A percentile compares a stretch with the other conserved stretches of the same genome.
Conservation (phyloP, 1,284 basidiomycete species). For the Rhodotorula sp. region DNA sequence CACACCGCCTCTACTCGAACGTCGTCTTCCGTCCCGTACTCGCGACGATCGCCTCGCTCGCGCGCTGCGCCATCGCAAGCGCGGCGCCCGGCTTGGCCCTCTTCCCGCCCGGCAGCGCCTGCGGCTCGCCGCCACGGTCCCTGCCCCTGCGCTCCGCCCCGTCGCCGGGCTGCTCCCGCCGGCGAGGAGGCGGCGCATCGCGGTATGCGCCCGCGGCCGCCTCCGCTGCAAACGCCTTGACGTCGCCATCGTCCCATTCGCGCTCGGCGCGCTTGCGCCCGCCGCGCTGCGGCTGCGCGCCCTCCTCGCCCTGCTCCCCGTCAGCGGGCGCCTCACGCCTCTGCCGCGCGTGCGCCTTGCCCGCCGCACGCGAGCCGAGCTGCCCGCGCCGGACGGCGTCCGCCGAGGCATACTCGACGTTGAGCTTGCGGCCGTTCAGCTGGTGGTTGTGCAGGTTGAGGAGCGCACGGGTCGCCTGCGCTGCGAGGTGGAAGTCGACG, state of each 20-base stretch:
- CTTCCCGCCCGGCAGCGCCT: constrained; percentile 30
- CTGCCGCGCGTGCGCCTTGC: constrained; percentile 25
- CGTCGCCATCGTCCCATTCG: constrained; percentile 34
- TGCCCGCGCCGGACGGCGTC: constrained; percentile 75
- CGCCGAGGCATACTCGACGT: constrained; percentile 82
- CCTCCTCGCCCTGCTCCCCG: constrained; percentile 47
- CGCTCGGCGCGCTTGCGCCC: constrained; percentile 45
- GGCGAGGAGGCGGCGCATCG: constrained; percentile 30
- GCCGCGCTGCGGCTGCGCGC: constrained; percentile 44
- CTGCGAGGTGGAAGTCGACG: constrained; percentile 79
- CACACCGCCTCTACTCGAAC: constrained; percentile 56
- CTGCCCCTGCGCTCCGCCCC: constrained; percentile 38
- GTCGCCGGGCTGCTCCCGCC: constrained; percentile 34
- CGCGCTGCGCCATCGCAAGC: constrained; percentile 81
- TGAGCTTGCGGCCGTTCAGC: constrained; percentile 78
- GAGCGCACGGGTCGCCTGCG: constrained; percentile 78
- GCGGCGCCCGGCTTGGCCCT: constrained; percentile 86
- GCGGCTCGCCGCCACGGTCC: constrained; percentile 47
- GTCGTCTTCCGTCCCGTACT: constrained; percentile 78
- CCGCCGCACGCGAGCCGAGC: constrained; percentile 45
- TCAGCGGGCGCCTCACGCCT: constrained; percentile 11
- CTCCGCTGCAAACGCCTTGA: constrained; percentile 5
- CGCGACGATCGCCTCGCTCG: constrained; percentile 79
- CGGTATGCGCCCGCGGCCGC: constrained; percentile 25
- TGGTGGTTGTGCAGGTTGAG: constrained; percentile 81